Evolutionary conservation across 805 yeast genomes (phyloP).

Genomic region (Yamadazyma endophytica): DNA sequence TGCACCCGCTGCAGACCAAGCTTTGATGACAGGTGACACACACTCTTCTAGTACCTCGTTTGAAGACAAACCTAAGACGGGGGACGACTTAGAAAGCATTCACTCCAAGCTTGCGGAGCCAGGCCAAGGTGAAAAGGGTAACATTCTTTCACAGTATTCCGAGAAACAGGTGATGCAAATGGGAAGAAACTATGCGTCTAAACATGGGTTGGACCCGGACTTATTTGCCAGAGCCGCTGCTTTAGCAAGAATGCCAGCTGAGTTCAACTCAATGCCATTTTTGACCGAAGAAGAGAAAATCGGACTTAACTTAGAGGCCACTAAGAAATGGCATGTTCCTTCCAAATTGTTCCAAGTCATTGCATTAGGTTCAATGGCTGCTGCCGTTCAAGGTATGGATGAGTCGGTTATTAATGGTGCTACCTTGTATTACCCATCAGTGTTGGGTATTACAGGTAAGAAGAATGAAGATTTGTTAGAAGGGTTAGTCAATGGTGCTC

Average conservation of each 20-base stretch:
- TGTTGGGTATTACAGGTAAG: conserved; percentile 42
- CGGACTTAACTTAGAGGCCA: conserved; percentile 47
- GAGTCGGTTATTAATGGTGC: conserved; percentile 71
- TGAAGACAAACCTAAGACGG: conserved; percentile 9
- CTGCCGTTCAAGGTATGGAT: conserved; percentile 75
- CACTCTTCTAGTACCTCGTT: conserved; percentile 8
- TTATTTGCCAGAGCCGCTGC: conserved; percentile 60
- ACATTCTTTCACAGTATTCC: conserved; percentile 53
- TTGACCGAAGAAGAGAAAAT: conserved; percentile 40
- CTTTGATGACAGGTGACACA: conserved; percentile 1
- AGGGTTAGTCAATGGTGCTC: conserved; percentile 63
- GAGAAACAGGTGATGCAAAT: conserved; percentile 62
- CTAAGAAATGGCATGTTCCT: conserved; percentile 44
- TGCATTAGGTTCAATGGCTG: conserved; percentile 62
- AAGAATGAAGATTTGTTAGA: conserved; percentile 51
- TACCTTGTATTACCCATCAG: conserved; percentile 51
- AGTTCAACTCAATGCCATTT: conserved; percentile 54
- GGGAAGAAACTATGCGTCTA: conserved; percentile 64
- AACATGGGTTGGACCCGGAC: conserved; percentile 52
- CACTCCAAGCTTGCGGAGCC: conserved; percentile 17
- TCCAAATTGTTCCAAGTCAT: conserved; percentile 47
- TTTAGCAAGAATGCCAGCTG: conserved; percentile 53
- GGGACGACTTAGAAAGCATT: conserved; percentile 15
- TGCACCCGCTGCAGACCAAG: conserved; percentile 1
- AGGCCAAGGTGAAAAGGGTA: conserved; percentile 26